phyloP scores from a whole-genome alignment of 495 filamentous ascomycete species.

The Xylaria acuta region DNA sequence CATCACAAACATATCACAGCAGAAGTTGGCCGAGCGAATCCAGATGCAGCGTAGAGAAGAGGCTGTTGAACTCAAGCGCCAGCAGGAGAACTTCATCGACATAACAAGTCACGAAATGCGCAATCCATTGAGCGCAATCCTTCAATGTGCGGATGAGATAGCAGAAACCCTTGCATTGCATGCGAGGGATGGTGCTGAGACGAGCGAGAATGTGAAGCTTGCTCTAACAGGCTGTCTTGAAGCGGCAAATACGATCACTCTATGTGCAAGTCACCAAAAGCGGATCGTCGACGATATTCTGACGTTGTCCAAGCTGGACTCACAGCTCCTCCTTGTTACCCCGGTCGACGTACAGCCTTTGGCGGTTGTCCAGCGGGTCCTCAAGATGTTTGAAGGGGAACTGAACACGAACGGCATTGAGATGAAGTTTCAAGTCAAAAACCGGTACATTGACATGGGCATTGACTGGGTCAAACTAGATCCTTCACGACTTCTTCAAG shows the following conservation, averaged over 20 bases:
- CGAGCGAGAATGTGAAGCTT: slow-evolving; percentile 34
- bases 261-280: slow-evolving; percentile 84
- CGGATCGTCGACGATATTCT: slow-evolving; percentile 81
- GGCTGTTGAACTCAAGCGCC: slow-evolving; percentile 68
- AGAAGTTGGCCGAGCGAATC: slow-evolving; percentile 67
- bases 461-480: slow-evolving; percentile 83
- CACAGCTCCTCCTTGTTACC: slow-evolving; percentile 75
- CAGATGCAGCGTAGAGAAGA: slow-evolving; percentile 67
- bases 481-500: slow-evolving; percentile 77
- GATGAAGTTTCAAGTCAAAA: slow-evolving; percentile 70
- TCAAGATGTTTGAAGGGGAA: slow-evolving; percentile 87
- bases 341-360: slow-evolving; percentile 76
- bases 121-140: slow-evolving; percentile 80
- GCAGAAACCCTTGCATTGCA: slow-evolving; percentile 56
- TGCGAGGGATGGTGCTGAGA: slow-evolving; percentile 21
- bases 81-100: slow-evolving; percentile 86
- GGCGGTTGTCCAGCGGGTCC: slow-evolving; percentile 67
- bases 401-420: slow-evolving; percentile 73
- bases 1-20: slow-evolving; percentile 62
- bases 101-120: slow-evolving; percentile 89
- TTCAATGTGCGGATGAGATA: slow-evolving; percentile 85
- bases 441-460: slow-evolving; percentile 64
- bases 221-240: slow-evolving; percentile 67
- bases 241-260: slow-evolving; percentile 80
- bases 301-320: slow-evolving; percentile 85